These are phyloP conservation scores for Fonsecaea pedrosoi DNA, from an alignment of 2,329 filamentous ascomycete species.

Conservation along the genomic window DNA sequence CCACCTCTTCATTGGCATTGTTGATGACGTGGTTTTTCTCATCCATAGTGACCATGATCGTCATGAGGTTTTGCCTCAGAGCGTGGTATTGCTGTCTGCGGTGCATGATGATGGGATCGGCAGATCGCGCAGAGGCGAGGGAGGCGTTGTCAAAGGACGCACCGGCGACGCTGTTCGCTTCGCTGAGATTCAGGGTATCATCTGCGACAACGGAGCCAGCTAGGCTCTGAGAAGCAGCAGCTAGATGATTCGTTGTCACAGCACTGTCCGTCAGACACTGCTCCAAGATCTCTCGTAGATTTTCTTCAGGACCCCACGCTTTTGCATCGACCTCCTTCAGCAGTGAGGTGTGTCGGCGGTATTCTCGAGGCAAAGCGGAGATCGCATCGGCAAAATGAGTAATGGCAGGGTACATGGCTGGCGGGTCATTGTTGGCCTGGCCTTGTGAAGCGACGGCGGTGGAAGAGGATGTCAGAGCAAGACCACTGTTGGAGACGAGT, in stretches of 20 bases:
- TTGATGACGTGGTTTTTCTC: conserved; percentile 98
- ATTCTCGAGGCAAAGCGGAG: conserved; percentile 89
- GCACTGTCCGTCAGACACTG: conserved; percentile 45
- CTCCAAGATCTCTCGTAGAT: conserved; percentile 75
- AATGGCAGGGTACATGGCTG: conserved; percentile 69
- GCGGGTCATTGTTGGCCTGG: conserved; percentile 43
- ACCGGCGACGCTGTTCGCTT: conserved; percentile 34
- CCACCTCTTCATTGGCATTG: conserved; percentile 87
- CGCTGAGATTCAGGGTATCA: conserved; percentile 31
- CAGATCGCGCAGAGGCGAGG: conserved; percentile 31
- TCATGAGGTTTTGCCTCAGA: conserved; percentile 77
- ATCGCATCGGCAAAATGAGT: conserved; percentile 88
- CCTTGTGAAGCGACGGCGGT: conserved; percentile 31
- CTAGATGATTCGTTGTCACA: conserved; percentile 10
- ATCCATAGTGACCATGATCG: conserved; percentile 88
- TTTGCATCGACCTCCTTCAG: conserved; percentile 98
- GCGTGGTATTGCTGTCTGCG: conserved; percentile 76
- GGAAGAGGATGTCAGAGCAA: conserved; percentile 31
- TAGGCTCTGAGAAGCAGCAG: conserved; percentile 24
- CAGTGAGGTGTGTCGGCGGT: conserved; percentile 92
- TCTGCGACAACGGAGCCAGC: conserved; percentile 29
- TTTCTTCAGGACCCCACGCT: conserved; percentile 84
- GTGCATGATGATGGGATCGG: conserved; percentile 29
- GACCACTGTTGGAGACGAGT: conserved; percentile 42
- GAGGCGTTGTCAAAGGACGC: conserved; percentile 36